Base-by-base conservation (phyloP, 805 yeast species). In the Candida multigemmis region DNA sequence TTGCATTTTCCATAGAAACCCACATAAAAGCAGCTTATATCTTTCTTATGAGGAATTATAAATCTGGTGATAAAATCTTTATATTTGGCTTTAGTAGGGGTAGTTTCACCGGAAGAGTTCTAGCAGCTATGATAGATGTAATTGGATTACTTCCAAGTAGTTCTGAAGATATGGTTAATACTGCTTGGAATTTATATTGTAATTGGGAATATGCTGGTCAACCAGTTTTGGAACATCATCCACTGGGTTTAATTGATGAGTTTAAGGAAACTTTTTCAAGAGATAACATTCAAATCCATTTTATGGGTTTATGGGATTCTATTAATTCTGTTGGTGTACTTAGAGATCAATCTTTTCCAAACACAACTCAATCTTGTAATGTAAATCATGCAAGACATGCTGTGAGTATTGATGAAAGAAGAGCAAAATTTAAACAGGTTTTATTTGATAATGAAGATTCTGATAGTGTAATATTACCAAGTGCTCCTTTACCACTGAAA, bases 231-330 rank as follows among this genome's bases (percentile, higher is more conserved):
- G 51, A 63, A 14, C 61, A 57, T 28, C 55, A 52, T 30, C 52
- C 68, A 3, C 54, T 60, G 3, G 57, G 72, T 1, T 49, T 71
- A 19, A 64, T 71, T 2, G 62, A 54, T 16, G 77, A 72, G 36
- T 77, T 75, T 44, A 66, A 59, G 33, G 55, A 51, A 24, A 70
- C 77, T 0, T 77, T 77, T 41, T 64, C 72, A 9, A 48, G 73
- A 25, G 38, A 54, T 4, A 46, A 52, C 4, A 66, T 72, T 3
- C 41, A 40, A 6, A 60, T 77, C 25, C 65, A 67, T 35, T 74
- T 75, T 33, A 68, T 77, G 64, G 85, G 85, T 0, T 46, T 77
- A 12, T 77, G 78, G 66, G 86, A 77, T 48, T 70, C 82, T 0
- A 74, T 77, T 12, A 75, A 74, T 41, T 74, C 83, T 1, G 75